A percentile compares a stretch with the other conserved stretches of the same genome.
Conservation (phyloP, 495 filamentous ascomycete species). For the Lepraria neglecta region DNA sequence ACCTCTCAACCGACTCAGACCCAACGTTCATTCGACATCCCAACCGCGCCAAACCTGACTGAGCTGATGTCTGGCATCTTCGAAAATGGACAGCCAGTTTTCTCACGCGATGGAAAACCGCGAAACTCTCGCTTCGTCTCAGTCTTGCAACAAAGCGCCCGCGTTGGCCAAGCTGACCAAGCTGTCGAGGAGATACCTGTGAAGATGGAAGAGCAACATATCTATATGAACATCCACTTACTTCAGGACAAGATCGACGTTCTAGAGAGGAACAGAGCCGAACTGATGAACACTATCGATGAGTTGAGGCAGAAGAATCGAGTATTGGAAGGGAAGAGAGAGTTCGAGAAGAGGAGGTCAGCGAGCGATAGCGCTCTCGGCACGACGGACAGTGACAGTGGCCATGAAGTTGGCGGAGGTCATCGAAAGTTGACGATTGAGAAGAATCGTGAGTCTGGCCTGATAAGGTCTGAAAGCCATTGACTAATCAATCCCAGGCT, state of each 20-base stretch:
- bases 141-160: conserved; percentile 20
- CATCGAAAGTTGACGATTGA: conserved; percentile 42
- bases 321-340: conserved; percentile 44
- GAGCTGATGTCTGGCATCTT: conserved; percentile 65
- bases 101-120: conserved; percentile 44
- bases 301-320: conserved; percentile 53
- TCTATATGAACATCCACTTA: conserved; percentile 60
- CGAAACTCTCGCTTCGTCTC: conserved; percentile 54
- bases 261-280: conserved; percentile 54
- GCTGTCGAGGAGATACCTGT: conserved; percentile 51
- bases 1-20: conserved; percentile 26
- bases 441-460: conserved; percentile 47
- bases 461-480: conserved; percentile 4
- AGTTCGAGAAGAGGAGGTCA: conserved; percentile 40
- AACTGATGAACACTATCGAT: conserved; percentile 49
- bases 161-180: conserved; percentile 11
- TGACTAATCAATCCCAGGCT: conserved; percentile 35
- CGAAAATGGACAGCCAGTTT: conserved; percentile 59
- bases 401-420: conserved; percentile 28
- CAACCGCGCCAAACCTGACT: conserved; percentile 62
- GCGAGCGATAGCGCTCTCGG: conserved; percentile 40
- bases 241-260: conserved; percentile 60
- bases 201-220: conserved; percentile 61
- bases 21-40: conserved; percentile 58
- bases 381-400: conserved; percentile 37